A percentile compares a stretch with the other conserved stretches of the same genome.
Evolutionary conservation across 129 eudicot genomes (phyloP).

Genomic region (Flaveria bidentis): DNA sequence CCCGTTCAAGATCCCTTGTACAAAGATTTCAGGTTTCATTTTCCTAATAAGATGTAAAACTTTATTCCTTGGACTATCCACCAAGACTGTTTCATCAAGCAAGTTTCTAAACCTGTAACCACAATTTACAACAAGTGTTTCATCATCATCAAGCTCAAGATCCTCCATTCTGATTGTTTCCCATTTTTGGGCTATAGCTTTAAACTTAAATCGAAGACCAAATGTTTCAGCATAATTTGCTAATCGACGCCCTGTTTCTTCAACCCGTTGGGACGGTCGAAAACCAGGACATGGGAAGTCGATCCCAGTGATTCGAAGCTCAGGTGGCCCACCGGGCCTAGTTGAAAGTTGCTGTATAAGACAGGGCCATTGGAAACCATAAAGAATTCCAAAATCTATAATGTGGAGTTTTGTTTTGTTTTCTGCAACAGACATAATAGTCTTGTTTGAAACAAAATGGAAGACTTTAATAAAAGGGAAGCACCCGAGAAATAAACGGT

Average conservation of each 20-base stretch:
- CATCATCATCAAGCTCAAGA: slow-evolving; percentile 59
- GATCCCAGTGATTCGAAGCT: slow-evolving; percentile 72
- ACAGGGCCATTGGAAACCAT: slow-evolving; percentile 86
- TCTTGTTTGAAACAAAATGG: slow-evolving; percentile 60
- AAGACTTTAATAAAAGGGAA: slow-evolving; percentile 63
- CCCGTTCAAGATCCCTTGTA: slow-evolving; percentile 70
- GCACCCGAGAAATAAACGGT: slow-evolving; percentile 55
- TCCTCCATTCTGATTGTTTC: slow-evolving; percentile 63
- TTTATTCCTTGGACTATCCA: slow-evolving; percentile 68
- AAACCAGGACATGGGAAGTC: slow-evolving; percentile 81
- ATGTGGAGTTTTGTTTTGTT: slow-evolving; percentile 60
- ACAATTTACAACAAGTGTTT: slow-evolving; percentile 62
- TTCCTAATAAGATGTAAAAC: slow-evolving; percentile 57
- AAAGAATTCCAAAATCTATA: slow-evolving; percentile 69
- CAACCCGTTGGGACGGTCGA: slow-evolving; percentile 72
- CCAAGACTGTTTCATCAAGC: slow-evolving; percentile 67
- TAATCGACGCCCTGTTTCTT: slow-evolving; percentile 77
- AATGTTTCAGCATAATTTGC: slow-evolving; percentile 68
- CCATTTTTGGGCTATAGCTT: slow-evolving; percentile 80
- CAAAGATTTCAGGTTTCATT: slow-evolving; percentile 58
- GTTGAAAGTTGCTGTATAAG: slow-evolving; percentile 60
- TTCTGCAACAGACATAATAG: slow-evolving; percentile 52
- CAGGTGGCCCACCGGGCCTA: slow-evolving; percentile 72
- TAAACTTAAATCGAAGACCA: slow-evolving; percentile 62
- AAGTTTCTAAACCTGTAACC: slow-evolving; percentile 55